These are phyloP conservation scores for Chalciporus sp. DNA, from an alignment of 1,284 basidiomycete genomes.

Conservation along the genomic window DNA sequence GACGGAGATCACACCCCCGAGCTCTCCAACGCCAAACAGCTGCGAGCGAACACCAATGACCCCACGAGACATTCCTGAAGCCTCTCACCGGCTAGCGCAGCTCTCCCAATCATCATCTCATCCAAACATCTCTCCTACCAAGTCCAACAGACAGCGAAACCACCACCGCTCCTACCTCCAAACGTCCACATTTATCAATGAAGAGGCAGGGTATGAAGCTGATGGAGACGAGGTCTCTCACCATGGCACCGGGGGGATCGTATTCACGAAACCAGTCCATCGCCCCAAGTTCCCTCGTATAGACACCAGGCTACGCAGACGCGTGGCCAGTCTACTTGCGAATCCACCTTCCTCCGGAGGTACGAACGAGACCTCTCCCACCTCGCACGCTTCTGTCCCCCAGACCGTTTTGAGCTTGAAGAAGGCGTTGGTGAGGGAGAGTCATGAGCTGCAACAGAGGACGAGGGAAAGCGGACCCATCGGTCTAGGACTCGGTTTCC, in stretches of 20 bases:
- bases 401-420: not conserved
- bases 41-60: constrained; percentile 8
- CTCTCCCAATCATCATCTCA: not conserved
- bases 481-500: constrained; percentile 31
- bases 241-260: not conserved
- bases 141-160: not conserved
- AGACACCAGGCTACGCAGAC: constrained; percentile 29
- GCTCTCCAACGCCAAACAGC: constrained; percentile 16
- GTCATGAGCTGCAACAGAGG: constrained; percentile 14
- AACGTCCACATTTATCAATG: not conserved
- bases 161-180: not conserved
- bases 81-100: constrained; percentile 14
- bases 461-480: constrained; percentile 9
- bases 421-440: not conserved
- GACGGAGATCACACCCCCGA: constrained; percentile 23
- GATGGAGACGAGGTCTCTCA: constrained; percentile 16
- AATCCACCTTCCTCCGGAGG: not conserved
- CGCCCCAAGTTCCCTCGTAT: constrained; percentile 25
- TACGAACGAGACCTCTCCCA: not conserved
- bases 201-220: constrained; percentile 31
- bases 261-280: not conserved
- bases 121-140: not conserved
- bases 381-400: not conserved
- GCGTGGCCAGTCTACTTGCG: constrained; percentile 27
- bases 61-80: constrained; percentile 10